Evolutionary conservation across 2,329 filamentous ascomycete species (phyloP).

Genomic region (Samsoniella hepiali): DNA sequence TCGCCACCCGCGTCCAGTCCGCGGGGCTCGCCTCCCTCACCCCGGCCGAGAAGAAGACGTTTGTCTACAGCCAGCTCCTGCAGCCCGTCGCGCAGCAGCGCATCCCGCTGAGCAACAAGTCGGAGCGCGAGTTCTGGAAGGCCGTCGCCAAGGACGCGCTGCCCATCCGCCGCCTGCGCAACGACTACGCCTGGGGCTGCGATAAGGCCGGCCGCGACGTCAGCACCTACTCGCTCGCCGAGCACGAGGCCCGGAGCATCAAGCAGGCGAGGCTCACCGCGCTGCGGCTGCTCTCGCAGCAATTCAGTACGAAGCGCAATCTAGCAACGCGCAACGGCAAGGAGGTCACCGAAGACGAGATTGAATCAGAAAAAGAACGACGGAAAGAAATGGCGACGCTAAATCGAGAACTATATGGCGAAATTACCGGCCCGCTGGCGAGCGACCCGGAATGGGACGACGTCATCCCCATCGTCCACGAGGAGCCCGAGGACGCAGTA

Average conservation of each 20-base stretch:
- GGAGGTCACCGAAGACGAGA: slow-evolving; percentile 36
- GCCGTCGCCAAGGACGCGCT: slow-evolving; percentile 50
- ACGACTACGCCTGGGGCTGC: slow-evolving; percentile 46
- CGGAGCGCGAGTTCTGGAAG: slow-evolving; percentile 58
- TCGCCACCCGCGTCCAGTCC: slow-evolving; percentile 41
- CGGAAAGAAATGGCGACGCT: slow-evolving; percentile 51
- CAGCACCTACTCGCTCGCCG: slow-evolving; percentile 44
- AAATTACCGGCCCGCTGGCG: slow-evolving; percentile 43
- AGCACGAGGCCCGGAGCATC: slow-evolving; percentile 42
- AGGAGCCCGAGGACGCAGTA: slow-evolving; percentile 79
- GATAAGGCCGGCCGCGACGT: slow-evolving; percentile 50
- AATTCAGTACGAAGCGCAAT: slow-evolving; percentile 41
- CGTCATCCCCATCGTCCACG: slow-evolving; percentile 75
- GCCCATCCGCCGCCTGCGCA: slow-evolving; percentile 43
- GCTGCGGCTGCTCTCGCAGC: slow-evolving; percentile 43
- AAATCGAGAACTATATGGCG: slow-evolving; percentile 51
- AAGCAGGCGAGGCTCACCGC: slow-evolving; percentile 43
- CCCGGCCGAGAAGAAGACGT: slow-evolving; percentile 47
- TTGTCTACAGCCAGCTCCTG: slow-evolving; percentile 46
- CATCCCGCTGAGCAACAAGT: slow-evolving; percentile 41
- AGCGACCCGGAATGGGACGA: slow-evolving; percentile 79
- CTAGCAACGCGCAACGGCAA: slow-evolving; percentile 22
- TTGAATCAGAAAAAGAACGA: slow-evolving; percentile 45
- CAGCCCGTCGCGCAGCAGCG: slow-evolving; percentile 37
- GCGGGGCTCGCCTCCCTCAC: slow-evolving; percentile 45